Conservation (phyloP, 768 basidiomycete genomes). For the Mycena leptocephala region DNA sequence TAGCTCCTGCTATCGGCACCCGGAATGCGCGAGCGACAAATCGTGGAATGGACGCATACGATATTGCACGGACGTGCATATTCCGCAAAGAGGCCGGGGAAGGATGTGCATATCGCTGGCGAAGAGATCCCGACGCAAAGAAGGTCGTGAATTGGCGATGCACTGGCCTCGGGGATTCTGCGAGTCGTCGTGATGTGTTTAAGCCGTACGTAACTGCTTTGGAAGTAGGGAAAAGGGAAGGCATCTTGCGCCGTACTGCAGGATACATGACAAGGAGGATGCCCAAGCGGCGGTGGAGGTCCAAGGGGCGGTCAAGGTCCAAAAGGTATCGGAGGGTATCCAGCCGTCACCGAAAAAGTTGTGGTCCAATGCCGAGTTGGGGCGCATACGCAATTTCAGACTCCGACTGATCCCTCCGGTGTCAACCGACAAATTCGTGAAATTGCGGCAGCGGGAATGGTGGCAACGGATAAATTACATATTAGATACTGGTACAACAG, state of each 20-base stretch:
- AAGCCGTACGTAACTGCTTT: conserved; percentile 72
- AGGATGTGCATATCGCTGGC: conserved; percentile 64
- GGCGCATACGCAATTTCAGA: conserved; percentile 4
- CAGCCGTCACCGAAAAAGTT: conserved; percentile 18
- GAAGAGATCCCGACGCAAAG: conserved; percentile 68
- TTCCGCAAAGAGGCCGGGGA: conserved; percentile 67
- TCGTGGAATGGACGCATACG: conserved; percentile 91
- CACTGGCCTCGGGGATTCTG: conserved; percentile 56
- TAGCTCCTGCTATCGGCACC: conserved; percentile 90
- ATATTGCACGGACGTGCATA: conserved; percentile 82
- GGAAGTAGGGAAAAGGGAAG: conserved; percentile 44
- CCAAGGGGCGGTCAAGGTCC: neutral
- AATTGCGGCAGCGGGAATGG: neutral
- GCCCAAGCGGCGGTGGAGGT: neutral
- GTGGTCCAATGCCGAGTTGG: conserved; percentile 16
- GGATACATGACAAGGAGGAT: conserved; percentile 56
- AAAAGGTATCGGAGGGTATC: neutral
- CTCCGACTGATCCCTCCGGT: neutral
- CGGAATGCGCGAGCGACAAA: conserved; percentile 91
- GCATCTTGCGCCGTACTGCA: conserved; percentile 57
- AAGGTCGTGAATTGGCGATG: conserved; percentile 75
- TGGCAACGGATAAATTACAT: conserved; percentile 9
- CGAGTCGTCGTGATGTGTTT: conserved; percentile 56
- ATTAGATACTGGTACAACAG: conserved; percentile 1
- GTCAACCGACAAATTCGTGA: neutral